phyloP scores from a whole-genome alignment of 306 rosid genomes.

The Dryas alaskensis region DNA sequence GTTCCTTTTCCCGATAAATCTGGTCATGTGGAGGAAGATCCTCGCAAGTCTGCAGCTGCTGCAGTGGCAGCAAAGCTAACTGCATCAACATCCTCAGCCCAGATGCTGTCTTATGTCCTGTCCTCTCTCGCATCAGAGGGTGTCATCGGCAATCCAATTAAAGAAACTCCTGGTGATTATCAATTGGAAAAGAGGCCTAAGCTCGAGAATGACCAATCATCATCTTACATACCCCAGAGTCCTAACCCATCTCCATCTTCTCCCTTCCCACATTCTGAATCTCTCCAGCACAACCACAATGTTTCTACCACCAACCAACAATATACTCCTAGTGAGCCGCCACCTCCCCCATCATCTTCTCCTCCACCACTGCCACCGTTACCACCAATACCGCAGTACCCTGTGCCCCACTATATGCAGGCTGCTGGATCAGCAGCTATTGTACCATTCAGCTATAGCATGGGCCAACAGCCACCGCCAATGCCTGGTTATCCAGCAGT shows the following conservation, averaged over 20 bases:
- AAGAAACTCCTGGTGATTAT: constrained; percentile 59
- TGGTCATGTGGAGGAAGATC: constrained; percentile 64
- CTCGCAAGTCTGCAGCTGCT: constrained; percentile 94
- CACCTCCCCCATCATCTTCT: constrained; percentile 82
- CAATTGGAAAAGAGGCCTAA: constrained; percentile 76
- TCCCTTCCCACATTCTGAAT: constrained; percentile 53
- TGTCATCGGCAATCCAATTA: constrained; percentile 57
- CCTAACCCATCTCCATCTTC: constrained; percentile 52
- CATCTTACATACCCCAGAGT: constrained; percentile 53
- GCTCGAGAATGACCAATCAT: constrained; percentile 61
- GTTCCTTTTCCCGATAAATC: constrained; percentile 49
- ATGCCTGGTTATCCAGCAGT: constrained; percentile 46
- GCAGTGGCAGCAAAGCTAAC: constrained; percentile 98
- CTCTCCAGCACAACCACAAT: constrained; percentile 48
- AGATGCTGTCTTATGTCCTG: constrained; percentile 91
- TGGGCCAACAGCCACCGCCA: constrained; percentile 47
- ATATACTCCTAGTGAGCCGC: constrained; percentile 57
- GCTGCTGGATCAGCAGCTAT: constrained; percentile 55
- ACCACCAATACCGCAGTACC: constrained; percentile 75
- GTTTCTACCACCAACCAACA: constrained; percentile 52
- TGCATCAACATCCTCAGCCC: constrained; percentile 87
- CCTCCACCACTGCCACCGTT: constrained; percentile 88
- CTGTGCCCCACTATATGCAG: constrained; percentile 64
- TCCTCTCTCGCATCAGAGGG: constrained; percentile 98
- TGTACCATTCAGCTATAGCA: constrained; percentile 53